Evolutionary conservation across 176 grass and related monocot genomes (phyloP).

Genomic region (Elymus sibiricus): DNA sequence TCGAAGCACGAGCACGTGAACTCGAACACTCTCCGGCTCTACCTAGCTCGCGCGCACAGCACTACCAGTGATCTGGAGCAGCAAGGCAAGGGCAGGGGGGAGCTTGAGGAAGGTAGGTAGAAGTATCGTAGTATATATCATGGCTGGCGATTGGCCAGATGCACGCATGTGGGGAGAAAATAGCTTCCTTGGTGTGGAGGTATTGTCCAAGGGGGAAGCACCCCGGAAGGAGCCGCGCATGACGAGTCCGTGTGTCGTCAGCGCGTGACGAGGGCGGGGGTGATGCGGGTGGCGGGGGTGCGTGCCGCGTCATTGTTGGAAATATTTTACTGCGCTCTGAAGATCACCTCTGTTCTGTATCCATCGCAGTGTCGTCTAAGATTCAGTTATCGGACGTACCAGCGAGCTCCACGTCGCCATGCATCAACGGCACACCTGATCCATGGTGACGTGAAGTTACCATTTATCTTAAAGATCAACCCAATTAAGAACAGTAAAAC

Average conservation of each 20-base stretch:
- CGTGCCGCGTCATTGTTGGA: neutral
- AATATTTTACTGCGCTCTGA: neutral
- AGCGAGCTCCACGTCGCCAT: neutral
- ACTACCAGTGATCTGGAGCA: neutral
- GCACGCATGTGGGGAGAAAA: neutral
- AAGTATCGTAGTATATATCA: neutral
- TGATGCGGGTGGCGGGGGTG: neutral
- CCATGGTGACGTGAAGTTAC: neutral
- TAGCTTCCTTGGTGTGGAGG: conserved; percentile 2
- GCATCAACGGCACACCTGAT: neutral
- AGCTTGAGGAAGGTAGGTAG: neutral
- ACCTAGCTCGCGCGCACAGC: too few relatives aligned
- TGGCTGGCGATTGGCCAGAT: neutral
- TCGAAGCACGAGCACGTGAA: neutral
- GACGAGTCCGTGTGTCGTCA: neutral
- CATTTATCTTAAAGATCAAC: too few relatives aligned
- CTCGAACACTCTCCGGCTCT: too few relatives aligned
- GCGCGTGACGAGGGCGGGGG: neutral
- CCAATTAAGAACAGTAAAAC: too few relatives aligned
- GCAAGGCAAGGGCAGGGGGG: neutral
- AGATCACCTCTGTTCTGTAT: neutral
- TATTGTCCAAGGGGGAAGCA: conserved; percentile 33
- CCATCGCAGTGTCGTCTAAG: neutral
- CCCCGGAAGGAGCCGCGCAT: neutral
- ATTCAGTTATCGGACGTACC: neutral